Conservation (phyloP, 2,329 filamentous ascomycete genomes). For the Tetracladium maxilliforme region DNA sequence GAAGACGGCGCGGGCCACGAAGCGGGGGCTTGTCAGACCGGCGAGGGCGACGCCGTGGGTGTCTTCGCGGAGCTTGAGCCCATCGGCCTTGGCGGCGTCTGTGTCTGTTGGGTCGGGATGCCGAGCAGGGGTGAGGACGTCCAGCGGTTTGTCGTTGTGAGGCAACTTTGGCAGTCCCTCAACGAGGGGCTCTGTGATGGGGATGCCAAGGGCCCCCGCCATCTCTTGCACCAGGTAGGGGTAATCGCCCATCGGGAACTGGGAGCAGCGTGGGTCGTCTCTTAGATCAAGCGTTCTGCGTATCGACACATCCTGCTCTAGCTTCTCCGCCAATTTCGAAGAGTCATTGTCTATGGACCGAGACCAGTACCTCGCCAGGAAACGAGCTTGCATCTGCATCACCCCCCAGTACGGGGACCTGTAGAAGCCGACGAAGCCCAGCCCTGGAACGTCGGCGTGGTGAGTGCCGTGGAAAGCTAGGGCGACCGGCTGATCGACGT, state of each 20-base stretch:
- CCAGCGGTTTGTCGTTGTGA: constrained; percentile 26
- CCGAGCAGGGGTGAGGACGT: constrained; percentile 24
- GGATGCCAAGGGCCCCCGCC: constrained; percentile 39
- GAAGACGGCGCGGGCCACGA: constrained; percentile 53
- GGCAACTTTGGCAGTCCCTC: constrained; percentile 21
- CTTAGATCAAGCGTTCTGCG: neutral
- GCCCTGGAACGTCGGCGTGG: constrained; percentile 40
- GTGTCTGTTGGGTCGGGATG: constrained; percentile 24
- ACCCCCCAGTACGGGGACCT: constrained; percentile 75
- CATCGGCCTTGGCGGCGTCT: constrained; percentile 31
- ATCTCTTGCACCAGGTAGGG: constrained; percentile 62
- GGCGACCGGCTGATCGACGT: constrained; percentile 35
- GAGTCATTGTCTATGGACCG: constrained; percentile 7
- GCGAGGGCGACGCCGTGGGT: constrained; percentile 6
- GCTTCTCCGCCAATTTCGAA: constrained; percentile 3
- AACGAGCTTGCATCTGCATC: constrained; percentile 73
- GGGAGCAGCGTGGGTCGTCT: constrained; percentile 17
- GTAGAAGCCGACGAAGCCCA: constrained; percentile 77
- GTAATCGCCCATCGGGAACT: constrained; percentile 80
- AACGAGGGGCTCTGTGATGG: constrained; percentile 18
- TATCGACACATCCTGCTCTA: constrained; percentile 1
- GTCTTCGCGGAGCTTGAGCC: constrained; percentile 6
- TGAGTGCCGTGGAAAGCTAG: constrained; percentile 54
- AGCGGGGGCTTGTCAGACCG: constrained; percentile 27
- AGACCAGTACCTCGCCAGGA: constrained; percentile 47